A percentile compares a stretch with the other conserved stretches of the same genome.
Evolutionary conservation across 192 early-diverging fungal genomes (phyloP).

Genomic region (Kickxella alabastrina): DNA sequence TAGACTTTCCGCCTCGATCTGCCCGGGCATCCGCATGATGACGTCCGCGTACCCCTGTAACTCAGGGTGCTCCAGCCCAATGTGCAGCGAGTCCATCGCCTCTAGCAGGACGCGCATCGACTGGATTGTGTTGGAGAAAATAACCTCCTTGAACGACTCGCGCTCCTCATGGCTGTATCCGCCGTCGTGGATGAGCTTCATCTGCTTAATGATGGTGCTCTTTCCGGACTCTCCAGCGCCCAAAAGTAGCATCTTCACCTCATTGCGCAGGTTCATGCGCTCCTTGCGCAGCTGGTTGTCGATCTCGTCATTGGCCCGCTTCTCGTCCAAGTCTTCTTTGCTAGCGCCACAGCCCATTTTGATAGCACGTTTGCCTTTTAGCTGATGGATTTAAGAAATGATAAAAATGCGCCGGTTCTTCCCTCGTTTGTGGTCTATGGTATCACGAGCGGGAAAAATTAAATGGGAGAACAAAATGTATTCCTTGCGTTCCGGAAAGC

Average conservation of each 20-base stretch:
- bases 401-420: not conserved
- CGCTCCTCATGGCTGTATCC: conserved; percentile 89
- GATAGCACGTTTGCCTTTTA: not conserved
- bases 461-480: too few species aligned
- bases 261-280: conserved; percentile 73
- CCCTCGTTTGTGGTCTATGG: too few species aligned
- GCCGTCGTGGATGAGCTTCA: conserved; percentile 96
- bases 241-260: conserved; percentile 95
- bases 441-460: too few species aligned
- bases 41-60: conserved; percentile 69
- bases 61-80: conserved; percentile 63
- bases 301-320: conserved; percentile 84
- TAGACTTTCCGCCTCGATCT: conserved; percentile 85
- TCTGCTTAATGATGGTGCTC: conserved; percentile 95
- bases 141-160: conserved; percentile 92
- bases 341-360: conserved; percentile 89
- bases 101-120: conserved; percentile 95
- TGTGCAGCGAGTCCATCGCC: conserved; percentile 85
- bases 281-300: conserved; percentile 84
- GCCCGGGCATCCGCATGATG: conserved; percentile 75
- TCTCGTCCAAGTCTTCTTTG: conserved; percentile 81
- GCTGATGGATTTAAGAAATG: not conserved
- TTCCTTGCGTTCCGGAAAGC: too few species aligned
- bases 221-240: conserved; percentile 96
- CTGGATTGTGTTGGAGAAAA: conserved; percentile 93